Conservation (phyloP, 768 basidiomycete species). For the Boletus insuetus region DNA sequence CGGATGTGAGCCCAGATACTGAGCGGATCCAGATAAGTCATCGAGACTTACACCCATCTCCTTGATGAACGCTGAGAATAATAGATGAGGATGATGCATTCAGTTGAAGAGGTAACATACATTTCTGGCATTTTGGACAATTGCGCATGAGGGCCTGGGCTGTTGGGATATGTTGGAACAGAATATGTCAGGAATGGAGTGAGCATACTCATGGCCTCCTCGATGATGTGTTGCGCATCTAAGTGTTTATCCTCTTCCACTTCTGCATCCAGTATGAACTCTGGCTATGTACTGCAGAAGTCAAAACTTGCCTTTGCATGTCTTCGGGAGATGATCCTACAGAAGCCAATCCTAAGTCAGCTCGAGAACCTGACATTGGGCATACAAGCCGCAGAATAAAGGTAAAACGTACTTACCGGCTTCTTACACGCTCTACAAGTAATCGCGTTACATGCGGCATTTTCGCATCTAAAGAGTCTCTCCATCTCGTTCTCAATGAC, state of each 20-base stretch:
- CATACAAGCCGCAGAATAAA: neutral
- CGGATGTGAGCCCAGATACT: neutral
- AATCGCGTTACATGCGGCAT: conserved; percentile 67
- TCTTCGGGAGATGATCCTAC: conserved; percentile 80
- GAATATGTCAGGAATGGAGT: conserved; percentile 16
- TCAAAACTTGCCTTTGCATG: conserved; percentile 57
- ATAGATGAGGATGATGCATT: neutral
- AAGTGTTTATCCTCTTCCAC: conserved; percentile 70
- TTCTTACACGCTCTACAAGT: conserved; percentile 82
- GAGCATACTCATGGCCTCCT: conserved; percentile 85
- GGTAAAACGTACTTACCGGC: conserved; percentile 40
- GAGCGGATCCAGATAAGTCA: neutral
- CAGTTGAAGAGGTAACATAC: conserved; percentile 36
- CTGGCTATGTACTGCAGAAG: neutral
- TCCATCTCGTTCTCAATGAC: conserved; percentile 71
- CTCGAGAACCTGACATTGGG: neutral
- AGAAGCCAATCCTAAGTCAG: conserved; percentile 2
- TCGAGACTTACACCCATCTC: conserved; percentile 60
- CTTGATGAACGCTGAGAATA: conserved; percentile 69
- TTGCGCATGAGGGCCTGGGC: conserved; percentile 82
- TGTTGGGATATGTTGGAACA: conserved; percentile 26
- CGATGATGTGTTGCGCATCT: conserved; percentile 73
- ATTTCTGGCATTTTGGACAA: conserved; percentile 84
- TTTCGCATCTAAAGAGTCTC: conserved; percentile 55
- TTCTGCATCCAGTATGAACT: conserved; percentile 43